Base-by-base conservation (phyloP, 495 filamentous ascomycete species). In the Lasiosphaeria hispida region DNA sequence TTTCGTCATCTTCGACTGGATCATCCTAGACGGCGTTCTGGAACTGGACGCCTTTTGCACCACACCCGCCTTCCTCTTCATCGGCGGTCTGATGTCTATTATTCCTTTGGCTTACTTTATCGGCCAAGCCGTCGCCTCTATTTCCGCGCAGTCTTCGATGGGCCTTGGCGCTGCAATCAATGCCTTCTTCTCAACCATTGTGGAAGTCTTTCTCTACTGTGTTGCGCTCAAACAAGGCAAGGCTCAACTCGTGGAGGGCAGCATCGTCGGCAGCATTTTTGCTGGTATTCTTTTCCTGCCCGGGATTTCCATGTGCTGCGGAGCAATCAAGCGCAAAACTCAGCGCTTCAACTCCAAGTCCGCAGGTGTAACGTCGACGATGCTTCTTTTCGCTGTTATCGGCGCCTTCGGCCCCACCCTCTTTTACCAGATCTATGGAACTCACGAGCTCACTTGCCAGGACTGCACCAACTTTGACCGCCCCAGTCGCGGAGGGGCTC, bases 61-160 rank as follows among this genome's bases (percentile, higher is more conserved):
- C 2, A 80, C 85, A 44, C 85, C 90, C 4, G 91, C 87, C 15
- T 84, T 96, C 52, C 79, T 99, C 39, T 99, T 99, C 73, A 81
- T 85, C 4, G 78, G 91, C 3, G 88, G 90, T 17, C 77, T 99
- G 10, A 81, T 92, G 59, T 97, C 93, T 42, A 92, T 97, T 69
- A 96, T 97, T 45, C 94, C 94, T 17, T 73, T 99, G n/a, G 94
- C 94, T 33, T 97, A 99, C 73, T 99, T 97, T 76, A 99, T 99
- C 71, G 94, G 94, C 8, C 94, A 99, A 72, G 94, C 94, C 50
- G 94, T 99, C 41, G 94, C 94, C n/a, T 97, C 94, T 36, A 97
- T 99, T 63, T 97, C 94, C 13, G 94, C 94, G 8, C 94, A 99
- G 68, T 96, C 91, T 14, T 95, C 91, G n/a, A 99, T 99, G 94